Evolutionary conservation across 257 asterid genomes (phyloP).

Genomic region (Thymus mandschuricus): DNA sequence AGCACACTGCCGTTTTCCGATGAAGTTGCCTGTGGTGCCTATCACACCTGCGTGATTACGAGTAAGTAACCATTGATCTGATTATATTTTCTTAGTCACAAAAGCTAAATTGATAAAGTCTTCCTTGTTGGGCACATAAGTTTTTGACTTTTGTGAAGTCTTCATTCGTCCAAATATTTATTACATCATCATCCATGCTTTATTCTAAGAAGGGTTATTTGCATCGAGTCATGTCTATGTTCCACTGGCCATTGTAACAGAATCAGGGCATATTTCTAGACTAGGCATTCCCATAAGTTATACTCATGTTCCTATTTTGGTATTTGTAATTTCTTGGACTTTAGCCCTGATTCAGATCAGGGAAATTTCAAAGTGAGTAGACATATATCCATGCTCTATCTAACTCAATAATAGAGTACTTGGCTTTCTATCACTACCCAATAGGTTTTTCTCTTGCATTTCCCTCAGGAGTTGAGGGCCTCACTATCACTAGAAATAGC

Average conservation of each 20-base stretch:
- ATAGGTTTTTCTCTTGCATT: no score
- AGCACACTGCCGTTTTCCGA: conserved; percentile 61
- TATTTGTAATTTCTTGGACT: neutral
- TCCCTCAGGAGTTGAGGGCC: no score
- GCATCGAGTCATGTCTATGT: neutral
- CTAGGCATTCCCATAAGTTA: neutral
- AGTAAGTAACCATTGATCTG: conserved; percentile 60
- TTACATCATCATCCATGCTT: neutral
- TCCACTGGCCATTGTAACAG: neutral
- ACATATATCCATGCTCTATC: no score
- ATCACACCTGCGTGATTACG: conserved; percentile 88
- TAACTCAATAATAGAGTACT: no score
- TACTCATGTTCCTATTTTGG: neutral
- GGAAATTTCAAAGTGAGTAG: no score
- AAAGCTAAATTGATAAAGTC: conserved; percentile 15
- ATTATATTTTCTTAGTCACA: conserved; percentile 22
- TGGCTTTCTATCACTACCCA: no score
- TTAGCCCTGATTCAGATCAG: neutral
- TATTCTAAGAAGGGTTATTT: neutral
- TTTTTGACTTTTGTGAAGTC: conserved; percentile 10
- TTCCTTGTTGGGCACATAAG: conserved; percentile 18
- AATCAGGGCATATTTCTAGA: conserved; percentile 14
- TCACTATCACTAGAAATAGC: no score
- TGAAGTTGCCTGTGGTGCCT: conserved; percentile 92
- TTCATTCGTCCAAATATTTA: neutral